Percentiles rank a stretch among this genome's conserved stretches.
Evolutionary conservation across 2,329 filamentous ascomycete genomes (phyloP).

Genomic region (Ascochyta lentis): DNA sequence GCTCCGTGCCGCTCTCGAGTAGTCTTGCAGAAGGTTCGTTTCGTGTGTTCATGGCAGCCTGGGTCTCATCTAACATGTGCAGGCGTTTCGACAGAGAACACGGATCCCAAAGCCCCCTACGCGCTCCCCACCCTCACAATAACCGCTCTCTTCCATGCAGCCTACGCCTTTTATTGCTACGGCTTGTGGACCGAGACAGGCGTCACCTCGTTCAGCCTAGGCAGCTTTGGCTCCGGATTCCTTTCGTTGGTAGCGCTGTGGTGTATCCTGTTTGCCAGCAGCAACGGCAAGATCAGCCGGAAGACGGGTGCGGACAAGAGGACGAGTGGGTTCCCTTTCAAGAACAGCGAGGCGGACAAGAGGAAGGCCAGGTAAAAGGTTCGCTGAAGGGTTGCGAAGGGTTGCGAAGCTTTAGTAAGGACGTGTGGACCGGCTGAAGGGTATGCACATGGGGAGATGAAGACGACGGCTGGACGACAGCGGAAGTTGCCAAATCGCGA

Average conservation of each 20-base stretch:
- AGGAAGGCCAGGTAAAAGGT: constrained; percentile 50
- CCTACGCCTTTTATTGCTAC: constrained; percentile 66
- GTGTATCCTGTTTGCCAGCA: constrained; percentile 66
- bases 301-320: constrained; percentile 72
- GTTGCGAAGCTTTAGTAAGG: background rate
- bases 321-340: constrained; percentile 70
- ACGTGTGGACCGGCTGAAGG: background rate
- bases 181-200: constrained; percentile 65
- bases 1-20: constrained; percentile 70
- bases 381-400: background rate
- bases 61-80: background rate
- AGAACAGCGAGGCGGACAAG: constrained; percentile 63
- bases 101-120: constrained; percentile 51
- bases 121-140: constrained; percentile 71
- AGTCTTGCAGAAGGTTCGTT: constrained; percentile 45
- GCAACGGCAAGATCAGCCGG: constrained; percentile 63
- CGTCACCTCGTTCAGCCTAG: constrained; percentile 66
- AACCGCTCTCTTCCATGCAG: constrained; percentile 70
- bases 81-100: constrained; percentile 46
- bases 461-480: background rate
- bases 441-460: background rate
- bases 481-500: background rate
- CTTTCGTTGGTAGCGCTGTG: constrained; percentile 70
- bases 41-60: background rate
- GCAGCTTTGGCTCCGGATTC: constrained; percentile 62